Conservation (phyloP, 1,284 basidiomycete species). For the Cystobasidium sp. region DNA sequence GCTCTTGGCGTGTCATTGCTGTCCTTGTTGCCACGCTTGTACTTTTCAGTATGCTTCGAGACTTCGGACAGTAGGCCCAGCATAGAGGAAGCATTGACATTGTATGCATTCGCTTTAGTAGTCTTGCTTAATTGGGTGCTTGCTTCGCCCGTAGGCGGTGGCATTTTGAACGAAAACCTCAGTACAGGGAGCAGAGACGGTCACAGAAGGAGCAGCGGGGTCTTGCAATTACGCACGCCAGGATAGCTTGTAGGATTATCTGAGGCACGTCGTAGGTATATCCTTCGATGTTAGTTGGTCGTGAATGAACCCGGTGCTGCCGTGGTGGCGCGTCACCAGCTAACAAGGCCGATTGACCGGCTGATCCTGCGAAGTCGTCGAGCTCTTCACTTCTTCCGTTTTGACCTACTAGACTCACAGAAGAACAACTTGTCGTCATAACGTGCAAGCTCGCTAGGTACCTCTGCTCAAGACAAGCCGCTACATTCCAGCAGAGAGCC, state of each 20-base stretch:
- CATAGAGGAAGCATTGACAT: slow-evolving; percentile 43
- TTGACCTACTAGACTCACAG: no score
- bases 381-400: no score
- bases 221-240: background rate
- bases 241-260: no score
- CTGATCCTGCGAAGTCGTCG: no score
- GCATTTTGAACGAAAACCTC: background rate
- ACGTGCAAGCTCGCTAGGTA: no score
- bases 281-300: no score
- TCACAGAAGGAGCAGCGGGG: background rate
- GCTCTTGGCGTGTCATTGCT: slow-evolving; percentile 8
- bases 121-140: background rate
- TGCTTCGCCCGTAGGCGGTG: background rate
- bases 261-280: no score
- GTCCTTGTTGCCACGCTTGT: slow-evolving; percentile 32
- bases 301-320: background rate
- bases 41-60: slow-evolving; percentile 27
- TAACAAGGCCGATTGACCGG: no score
- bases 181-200: background rate
- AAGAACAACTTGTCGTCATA: no score
- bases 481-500: no score
- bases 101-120: slow-evolving; percentile 14
- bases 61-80: slow-evolving; percentile 40
- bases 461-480: no score
- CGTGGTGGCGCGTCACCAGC: background rate